Evolutionary conservation across 2,329 filamentous ascomycete species (phyloP).

Genomic region (Chaetoscypha palmicola): DNA sequence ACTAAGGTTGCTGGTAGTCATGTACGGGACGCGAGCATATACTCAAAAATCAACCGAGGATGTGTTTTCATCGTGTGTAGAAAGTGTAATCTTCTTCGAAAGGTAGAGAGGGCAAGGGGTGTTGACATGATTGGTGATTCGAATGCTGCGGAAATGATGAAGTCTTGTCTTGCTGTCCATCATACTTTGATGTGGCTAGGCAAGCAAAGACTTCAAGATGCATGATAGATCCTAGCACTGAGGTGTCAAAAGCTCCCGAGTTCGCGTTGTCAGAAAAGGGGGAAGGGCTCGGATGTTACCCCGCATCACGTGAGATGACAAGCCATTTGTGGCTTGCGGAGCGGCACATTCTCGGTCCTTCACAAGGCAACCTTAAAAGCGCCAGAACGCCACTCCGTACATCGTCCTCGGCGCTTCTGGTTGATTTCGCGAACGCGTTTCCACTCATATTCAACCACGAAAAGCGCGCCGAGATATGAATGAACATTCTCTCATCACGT

Average conservation of each 20-base stretch:
- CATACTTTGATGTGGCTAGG: too few relatives aligned
- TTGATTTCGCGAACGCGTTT: background rate
- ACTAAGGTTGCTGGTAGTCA: too few relatives aligned
- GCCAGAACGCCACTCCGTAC: background rate
- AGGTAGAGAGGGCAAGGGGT: background rate
- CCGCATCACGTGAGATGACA: background rate
- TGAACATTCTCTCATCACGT: background rate
- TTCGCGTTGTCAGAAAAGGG: background rate
- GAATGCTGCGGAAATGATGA: background rate
- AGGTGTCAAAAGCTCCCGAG: background rate
- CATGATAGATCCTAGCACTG: too few relatives aligned
- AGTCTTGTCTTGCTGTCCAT: background rate
- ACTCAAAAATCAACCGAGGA: too few relatives aligned
- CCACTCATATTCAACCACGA: too few relatives aligned
- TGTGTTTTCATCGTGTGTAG: too few relatives aligned
- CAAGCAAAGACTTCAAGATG: too few relatives aligned
- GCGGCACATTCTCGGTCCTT: slow-evolving; percentile 1
- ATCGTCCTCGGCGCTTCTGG: background rate
- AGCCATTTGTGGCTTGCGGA: background rate
- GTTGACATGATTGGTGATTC: background rate
- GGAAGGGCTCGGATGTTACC: background rate
- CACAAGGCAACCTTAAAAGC: background rate
- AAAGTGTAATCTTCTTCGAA: too few relatives aligned
- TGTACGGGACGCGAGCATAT: too few relatives aligned
- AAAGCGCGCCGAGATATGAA: too few relatives aligned